Evolutionary conservation across 2,329 filamentous ascomycete genomes (phyloP), one percentile per base, ranked within the genome.

Genomic region (Arthroderma uncinatum): DNA sequence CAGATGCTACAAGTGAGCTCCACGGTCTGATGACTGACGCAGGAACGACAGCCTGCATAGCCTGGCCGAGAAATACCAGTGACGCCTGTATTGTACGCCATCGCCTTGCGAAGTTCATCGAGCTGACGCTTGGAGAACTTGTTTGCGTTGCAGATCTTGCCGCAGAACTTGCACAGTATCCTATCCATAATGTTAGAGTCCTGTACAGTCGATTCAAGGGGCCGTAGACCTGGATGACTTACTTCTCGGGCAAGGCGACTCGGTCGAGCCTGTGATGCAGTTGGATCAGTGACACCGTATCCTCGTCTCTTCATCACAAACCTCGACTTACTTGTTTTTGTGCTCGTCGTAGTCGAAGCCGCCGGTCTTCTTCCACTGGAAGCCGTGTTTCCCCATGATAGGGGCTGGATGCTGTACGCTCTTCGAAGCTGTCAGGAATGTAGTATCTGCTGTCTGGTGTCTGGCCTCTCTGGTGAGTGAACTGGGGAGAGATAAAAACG

Each of bases 1-100:
- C 80, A 82, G 37, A 74, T 67, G 33, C 61, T 64, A 62, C 80
- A 82, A 7, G 70, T 67, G 28, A 81, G 63, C 61, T 82, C 79
- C 2, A 71, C 65, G 1, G 70, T 60, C 50, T 74, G 72, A 10
- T 64, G 62, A 3, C 73, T 74, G 34, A 71, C 69, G 59, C 80
- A 82, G 0, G 56, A 37, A 5, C 68, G 64, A 65, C 79, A 82
- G 23, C 66, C 71, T 21, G 72, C 68, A 4, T 62, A 58, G 5
- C 62, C 64, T 23, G 57, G 55, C 3, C 55, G 58, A 39, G 56
- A 53, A 23, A 58, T 37, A 23, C 57, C 60, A n/a, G 65, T 60
- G 14, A 60, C 64, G 1, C 42, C 48, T 4, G 62, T 60, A 19
- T 62, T 36, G 1, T 58, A 55, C 1, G 64, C 54, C 21, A 69